Base-by-base conservation (phyloP, 345 rosid genomes). In the Capsella bursapastoris region DNA sequence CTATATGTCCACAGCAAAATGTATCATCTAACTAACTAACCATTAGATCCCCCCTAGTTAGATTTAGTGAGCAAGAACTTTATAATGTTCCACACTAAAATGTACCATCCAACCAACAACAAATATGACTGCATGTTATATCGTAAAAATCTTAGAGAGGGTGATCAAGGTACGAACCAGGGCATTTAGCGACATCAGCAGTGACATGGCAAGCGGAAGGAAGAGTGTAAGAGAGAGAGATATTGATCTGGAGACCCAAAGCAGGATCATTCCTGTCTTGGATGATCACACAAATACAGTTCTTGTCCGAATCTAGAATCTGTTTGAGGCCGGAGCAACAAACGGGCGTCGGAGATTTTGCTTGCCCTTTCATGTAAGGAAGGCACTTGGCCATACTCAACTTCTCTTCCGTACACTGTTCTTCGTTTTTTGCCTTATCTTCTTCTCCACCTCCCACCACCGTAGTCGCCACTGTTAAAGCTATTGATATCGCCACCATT, bases 291-390 rank as follows among this genome's bases (percentile, higher is more conserved):
- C 97, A 93, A 49, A 91, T 69, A 66, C 96, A 93, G 63, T 87
- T 93, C 68, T 73, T 87, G 78, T 87, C 73, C 64, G 61, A 64
- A 29, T 74, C 78, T 3, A 89, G 78, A 25, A 93, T 83, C 72
- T 80, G 80, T 76, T 85, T 88, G 10, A 89, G 88, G 13, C 91
- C 92, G 8, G 65, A 79, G 80, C 98, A 93, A 66, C 98, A 93
- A 52, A 86, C 96, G 9, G 88, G 82, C 2, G 94, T 91, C 18
- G 98, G 98, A 52, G 86, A 49, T 76, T 83, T 90, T 10, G 92
- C 92, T 4, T 78, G 72, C 5, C 92, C 96, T 57, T 88, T 80
- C 34, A 93, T 96, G 58, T 86, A 89, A 11, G 96, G 88, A 57
- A 93, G 82, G 76, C 96, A 91, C 1, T 86, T 83, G 25, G 92